Evolutionary conservation across 371 early-diverging fungal genomes (phyloP).

Genomic region (Quaeritorhiza haematococci): DNA sequence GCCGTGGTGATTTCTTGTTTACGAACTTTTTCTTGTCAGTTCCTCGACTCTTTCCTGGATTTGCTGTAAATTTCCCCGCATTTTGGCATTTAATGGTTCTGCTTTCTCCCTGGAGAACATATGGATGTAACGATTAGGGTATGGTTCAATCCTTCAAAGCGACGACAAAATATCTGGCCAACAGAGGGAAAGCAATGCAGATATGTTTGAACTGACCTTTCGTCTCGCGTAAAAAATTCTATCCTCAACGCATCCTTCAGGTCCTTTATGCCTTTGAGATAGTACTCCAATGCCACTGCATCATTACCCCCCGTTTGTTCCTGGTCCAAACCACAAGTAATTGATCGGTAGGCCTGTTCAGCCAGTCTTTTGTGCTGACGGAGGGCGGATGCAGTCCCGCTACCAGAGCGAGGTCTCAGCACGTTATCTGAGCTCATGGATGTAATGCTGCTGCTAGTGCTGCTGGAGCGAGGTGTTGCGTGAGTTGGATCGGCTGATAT

Average conservation of each 20-base stretch:
- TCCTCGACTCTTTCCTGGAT: slow-evolving; percentile 32
- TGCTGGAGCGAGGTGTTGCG: too few relatives aligned
- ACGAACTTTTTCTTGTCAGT: slow-evolving; percentile 2
- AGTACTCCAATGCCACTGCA: slow-evolving; percentile 23
- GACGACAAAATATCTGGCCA: neutral
- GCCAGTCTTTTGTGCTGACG: slow-evolving; percentile 32
- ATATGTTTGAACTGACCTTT: slow-evolving; percentile 16
- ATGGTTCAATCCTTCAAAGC: neutral
- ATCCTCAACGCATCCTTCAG: slow-evolving; percentile 27
- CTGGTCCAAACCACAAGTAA: slow-evolving; percentile 30
- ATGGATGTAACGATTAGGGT: neutral
- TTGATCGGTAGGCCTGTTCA: slow-evolving; percentile 29
- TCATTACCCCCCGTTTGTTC: slow-evolving; percentile 27
- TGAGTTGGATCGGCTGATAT: too few relatives aligned
- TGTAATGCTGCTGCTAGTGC: slow-evolving; percentile 15
- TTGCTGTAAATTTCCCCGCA: slow-evolving; percentile 34
- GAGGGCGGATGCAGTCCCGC: slow-evolving; percentile 5
- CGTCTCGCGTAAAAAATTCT: slow-evolving; percentile 16
- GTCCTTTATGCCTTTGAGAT: slow-evolving; percentile 27
- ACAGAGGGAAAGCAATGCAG: neutral
- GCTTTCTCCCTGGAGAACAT: slow-evolving; percentile 22
- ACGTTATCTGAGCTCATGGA: slow-evolving; percentile 34
- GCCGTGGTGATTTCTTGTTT: neutral
- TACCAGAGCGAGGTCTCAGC: neutral
- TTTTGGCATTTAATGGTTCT: slow-evolving; percentile 36